Evolutionary conservation across 768 basidiomycete genomes (phyloP).

Genomic region (Suillus cothurnatus): DNA sequence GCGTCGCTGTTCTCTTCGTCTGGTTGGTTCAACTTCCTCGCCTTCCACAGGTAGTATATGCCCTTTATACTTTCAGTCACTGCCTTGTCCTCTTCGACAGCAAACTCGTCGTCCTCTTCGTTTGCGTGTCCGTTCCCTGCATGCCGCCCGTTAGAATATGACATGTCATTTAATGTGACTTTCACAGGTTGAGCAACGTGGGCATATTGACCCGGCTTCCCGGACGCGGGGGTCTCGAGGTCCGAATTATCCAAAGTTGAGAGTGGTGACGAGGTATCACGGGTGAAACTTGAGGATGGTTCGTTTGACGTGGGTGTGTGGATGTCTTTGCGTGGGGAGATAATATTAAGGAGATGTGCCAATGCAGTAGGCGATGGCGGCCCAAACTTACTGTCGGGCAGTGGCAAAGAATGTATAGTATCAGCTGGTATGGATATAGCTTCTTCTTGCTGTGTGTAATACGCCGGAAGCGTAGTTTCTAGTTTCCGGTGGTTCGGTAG

Average conservation of each 20-base stretch:
- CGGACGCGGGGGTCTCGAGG: slow-evolving; percentile 24
- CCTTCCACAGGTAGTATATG: slow-evolving; percentile 62
- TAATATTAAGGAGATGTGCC: slow-evolving; percentile 25
- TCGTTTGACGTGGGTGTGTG: slow-evolving; percentile 15
- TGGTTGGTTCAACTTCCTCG: slow-evolving; percentile 30
- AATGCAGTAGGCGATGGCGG: slow-evolving; percentile 32
- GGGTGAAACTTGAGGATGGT: slow-evolving; percentile 7
- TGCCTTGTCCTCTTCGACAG: slow-evolving; percentile 37
- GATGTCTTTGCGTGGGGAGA: slow-evolving; percentile 28
- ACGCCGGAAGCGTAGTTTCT: slow-evolving; percentile 14
- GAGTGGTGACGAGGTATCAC: slow-evolving; percentile 16
- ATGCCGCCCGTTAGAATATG: slow-evolving; percentile 11
- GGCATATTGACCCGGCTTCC: slow-evolving; percentile 15
- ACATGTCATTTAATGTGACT: slow-evolving; percentile 16
- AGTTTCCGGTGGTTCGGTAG: slow-evolving; percentile 33
- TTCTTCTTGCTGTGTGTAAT: slow-evolving; percentile 13
- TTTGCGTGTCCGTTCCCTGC: neutral
- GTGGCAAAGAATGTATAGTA: slow-evolving; percentile 20
- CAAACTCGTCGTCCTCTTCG: neutral
- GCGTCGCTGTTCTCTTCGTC: slow-evolving; percentile 25
- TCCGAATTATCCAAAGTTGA: slow-evolving; percentile 26
- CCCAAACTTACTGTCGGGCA: slow-evolving; percentile 10
- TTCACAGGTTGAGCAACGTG: slow-evolving; percentile 17
- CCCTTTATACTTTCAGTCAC: slow-evolving; percentile 56
- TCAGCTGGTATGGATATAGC: slow-evolving; percentile 17